A percentile compares a stretch with the other conserved stretches of the same genome.
phyloP scores from a whole-genome alignment of 202 grass and related monocot genomes.

The Zizania palustris region DNA sequence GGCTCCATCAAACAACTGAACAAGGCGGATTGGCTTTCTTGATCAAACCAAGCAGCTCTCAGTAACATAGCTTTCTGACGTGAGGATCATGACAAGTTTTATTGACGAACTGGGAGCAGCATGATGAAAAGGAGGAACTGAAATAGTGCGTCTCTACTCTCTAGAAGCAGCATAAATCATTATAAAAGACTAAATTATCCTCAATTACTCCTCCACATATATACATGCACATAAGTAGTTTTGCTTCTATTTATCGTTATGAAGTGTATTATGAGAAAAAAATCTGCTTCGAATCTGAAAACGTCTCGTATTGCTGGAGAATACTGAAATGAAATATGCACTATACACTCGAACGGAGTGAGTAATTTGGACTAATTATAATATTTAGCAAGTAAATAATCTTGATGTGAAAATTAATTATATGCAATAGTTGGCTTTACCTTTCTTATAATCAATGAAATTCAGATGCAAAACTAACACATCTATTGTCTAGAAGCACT shows the following conservation, averaged over 20 bases:
- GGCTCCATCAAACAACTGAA: conserved; percentile 15
- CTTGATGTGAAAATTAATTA: background rate
- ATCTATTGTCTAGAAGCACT: too few species aligned
- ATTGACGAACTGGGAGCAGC: conserved; percentile 11
- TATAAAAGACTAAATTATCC: too few species aligned
- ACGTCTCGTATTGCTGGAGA: too few species aligned
- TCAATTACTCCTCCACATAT: too few species aligned
- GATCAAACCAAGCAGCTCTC: background rate
- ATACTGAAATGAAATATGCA: too few species aligned
- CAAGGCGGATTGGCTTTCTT: background rate
- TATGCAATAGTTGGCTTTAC: too few species aligned
- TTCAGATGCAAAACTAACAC: too few species aligned
- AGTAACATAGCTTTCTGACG: conserved; percentile 15
- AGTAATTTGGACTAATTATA: background rate
- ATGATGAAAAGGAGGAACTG: conserved; percentile 16
- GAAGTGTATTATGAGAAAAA: too few species aligned
- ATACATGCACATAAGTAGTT: background rate
- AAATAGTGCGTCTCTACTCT: conserved; percentile 6
- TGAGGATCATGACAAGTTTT: conserved; percentile 39
- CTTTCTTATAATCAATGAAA: too few species aligned
- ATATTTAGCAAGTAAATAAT: background rate
- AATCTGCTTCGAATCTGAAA: too few species aligned
- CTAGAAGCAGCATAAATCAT: conserved; percentile 19
- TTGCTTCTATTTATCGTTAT: too few species aligned
- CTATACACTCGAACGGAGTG: too few species aligned